Evolutionary conservation across 2,329 filamentous ascomycete genomes (phyloP), one percentile per base, ranked within the genome.

Genomic region (Ceratocystis cubensis): DNA sequence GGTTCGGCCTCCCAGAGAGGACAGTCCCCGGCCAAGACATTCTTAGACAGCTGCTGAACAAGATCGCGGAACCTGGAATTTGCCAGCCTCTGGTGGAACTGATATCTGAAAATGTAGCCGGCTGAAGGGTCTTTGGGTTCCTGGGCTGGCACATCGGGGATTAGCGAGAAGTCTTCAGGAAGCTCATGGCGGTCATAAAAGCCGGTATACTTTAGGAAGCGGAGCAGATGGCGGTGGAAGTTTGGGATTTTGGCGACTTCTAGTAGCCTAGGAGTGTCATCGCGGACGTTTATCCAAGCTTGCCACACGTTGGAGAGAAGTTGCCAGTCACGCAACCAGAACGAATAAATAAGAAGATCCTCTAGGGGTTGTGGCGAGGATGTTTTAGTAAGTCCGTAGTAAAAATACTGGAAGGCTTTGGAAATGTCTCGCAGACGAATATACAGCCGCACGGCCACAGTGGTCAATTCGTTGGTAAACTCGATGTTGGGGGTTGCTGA

Each of bases 401-500:
- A 53, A 59, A 63, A 68, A 53, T 68, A 68, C 37, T 68, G 59
- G 61, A 68, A 68, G 20, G 66, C 66, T 28, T 61, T 63, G 50
- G 66, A 56, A 20, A 68, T 68, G 45, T 68, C 46, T 37, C 66
- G 64, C n/a, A 68, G 64, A 20, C 66, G 64, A 17, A 66, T 66
- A 20, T 68, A 68, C 44, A 68, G 41, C 3, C 66, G 66, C 22
- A 68, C 66, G n/a, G 66, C 66, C n/a, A 68, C 64, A 2, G 57
- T 63, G 15, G 66, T 63, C 44, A 68, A 53, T 15, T 68, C 64
- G 25, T 61, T 63, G 30, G 65, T 66, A 10, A 68, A 68, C 50
- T 68, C 64, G 4, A 66, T 3, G 10, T 7, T 46, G 1, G 66
- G 66, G n/a, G 66, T 68, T 41, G 66, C 61, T 22, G 64, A 63